A percentile compares a stretch with the other conserved stretches of the same genome.
Conservation (phyloP, 768 basidiomycete genomes). For the Royoungia palumana region DNA sequence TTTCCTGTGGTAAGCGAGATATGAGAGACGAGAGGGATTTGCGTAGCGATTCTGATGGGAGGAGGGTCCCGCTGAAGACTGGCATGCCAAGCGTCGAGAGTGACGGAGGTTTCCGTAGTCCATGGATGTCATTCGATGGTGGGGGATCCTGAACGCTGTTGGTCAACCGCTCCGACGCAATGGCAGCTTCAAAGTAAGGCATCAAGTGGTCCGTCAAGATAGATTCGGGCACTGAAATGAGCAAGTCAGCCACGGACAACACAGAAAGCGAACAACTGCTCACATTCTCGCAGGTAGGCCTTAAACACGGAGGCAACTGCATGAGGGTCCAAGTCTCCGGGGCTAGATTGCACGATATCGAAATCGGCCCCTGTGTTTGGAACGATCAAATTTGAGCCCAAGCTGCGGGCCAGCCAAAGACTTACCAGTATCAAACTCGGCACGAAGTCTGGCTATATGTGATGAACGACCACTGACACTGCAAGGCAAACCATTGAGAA, state of each 20-base stretch:
- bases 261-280: constrained; percentile 33
- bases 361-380: constrained; percentile 71
- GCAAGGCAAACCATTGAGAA: constrained; percentile 15
- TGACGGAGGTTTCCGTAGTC: constrained; percentile 73
- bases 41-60: constrained; percentile 57
- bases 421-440: constrained; percentile 79
- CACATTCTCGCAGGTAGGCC: constrained; percentile 88
- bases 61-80: constrained; percentile 54
- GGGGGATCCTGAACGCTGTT: constrained; percentile 24
- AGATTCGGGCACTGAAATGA: constrained; percentile 73
- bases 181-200: constrained; percentile 76
- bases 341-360: constrained; percentile 71
- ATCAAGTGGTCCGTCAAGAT: constrained; percentile 72
- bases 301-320: constrained; percentile 93
- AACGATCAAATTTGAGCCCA: constrained; percentile 4
- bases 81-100: constrained; percentile 77
- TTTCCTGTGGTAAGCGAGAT: constrained; percentile 68
- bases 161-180: constrained; percentile 49
- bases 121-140: constrained; percentile 37
- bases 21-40: constrained; percentile 62
- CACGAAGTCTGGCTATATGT: constrained; percentile 70
- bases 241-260: constrained; percentile 4
- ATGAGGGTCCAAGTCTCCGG: constrained; percentile 90
- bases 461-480: constrained; percentile 83
- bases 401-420: constrained; percentile 9